Conservation (phyloP, 805 yeast species). For the Candida nemodendra region DNA sequence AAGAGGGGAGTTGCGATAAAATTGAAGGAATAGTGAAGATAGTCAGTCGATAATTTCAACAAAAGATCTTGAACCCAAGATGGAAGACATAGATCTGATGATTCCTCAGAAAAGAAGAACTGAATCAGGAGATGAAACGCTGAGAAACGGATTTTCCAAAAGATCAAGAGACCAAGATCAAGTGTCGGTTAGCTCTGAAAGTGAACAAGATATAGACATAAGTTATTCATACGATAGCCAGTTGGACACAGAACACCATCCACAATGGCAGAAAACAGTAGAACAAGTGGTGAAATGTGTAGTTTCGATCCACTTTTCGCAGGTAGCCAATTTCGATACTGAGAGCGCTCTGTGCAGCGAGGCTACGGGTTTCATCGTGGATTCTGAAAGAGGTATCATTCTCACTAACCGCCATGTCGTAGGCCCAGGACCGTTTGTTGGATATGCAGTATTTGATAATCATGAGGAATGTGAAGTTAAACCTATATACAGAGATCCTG, state of each 20-base stretch:
- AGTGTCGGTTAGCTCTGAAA: slow-evolving; percentile 4
- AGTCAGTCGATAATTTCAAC: no score
- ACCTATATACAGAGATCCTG: slow-evolving; percentile 89
- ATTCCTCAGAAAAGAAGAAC: slow-evolving; percentile 13
- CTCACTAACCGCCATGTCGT: slow-evolving; percentile 93
- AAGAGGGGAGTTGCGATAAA: no score
- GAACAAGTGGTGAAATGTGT: slow-evolving; percentile 80
- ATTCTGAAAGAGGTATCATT: slow-evolving; percentile 75
- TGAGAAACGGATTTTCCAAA: slow-evolving; percentile 2
- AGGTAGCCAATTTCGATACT: slow-evolving; percentile 83
- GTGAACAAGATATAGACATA: slow-evolving; percentile 9
- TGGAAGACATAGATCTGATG: background rate
- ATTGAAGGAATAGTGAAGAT: no score
- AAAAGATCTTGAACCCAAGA: background rate
- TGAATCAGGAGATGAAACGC: slow-evolving; percentile 3
- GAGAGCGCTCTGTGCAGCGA: slow-evolving; percentile 79
- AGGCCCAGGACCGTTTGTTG: slow-evolving; percentile 92
- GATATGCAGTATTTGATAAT: slow-evolving; percentile 89
- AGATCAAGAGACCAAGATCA: slow-evolving; percentile 9
- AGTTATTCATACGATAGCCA: slow-evolving; percentile 8
- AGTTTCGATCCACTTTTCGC: slow-evolving; percentile 86
- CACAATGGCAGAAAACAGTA: slow-evolving; percentile 78
- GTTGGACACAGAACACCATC: slow-evolving; percentile 23
- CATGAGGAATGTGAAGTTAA: slow-evolving; percentile 89
- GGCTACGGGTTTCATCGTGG: slow-evolving; percentile 96